These are phyloP conservation scores for Chaetomium tenue DNA, from an alignment of 495 filamentous ascomycete genomes.

Conservation along the genomic window DNA sequence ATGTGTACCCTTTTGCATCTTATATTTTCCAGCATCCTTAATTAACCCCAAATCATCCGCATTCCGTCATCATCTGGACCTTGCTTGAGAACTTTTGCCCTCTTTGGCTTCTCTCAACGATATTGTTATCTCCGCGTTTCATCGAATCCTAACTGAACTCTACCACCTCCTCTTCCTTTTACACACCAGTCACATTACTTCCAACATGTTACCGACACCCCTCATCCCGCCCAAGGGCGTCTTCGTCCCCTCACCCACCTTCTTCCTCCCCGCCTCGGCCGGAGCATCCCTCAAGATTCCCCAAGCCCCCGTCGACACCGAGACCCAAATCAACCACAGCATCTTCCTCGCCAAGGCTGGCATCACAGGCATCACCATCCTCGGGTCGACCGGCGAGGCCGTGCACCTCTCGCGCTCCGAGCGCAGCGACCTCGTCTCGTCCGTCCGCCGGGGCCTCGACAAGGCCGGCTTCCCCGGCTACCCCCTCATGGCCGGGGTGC, in stretches of 20 bases:
- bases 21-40: too few relatives aligned
- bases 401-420: slow-evolving; percentile 62
- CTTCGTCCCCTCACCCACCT: slow-evolving; percentile 48
- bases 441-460: slow-evolving; percentile 53
- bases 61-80: too few relatives aligned
- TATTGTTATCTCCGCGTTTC: too few relatives aligned
- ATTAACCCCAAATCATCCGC: too few relatives aligned
- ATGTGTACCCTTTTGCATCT: too few relatives aligned
- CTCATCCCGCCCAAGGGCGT: slow-evolving; percentile 42
- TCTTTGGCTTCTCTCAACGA: not conserved
- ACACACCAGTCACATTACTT: not conserved
- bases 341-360: slow-evolving; percentile 62
- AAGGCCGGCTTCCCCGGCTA: slow-evolving; percentile 58
- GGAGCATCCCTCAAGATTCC: too few relatives aligned
- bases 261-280: slow-evolving; percentile 35
- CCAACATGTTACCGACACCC: not conserved
- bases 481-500: slow-evolving; percentile 66
- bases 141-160: too few relatives aligned
- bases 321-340: slow-evolving; percentile 57
- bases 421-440: slow-evolving; percentile 54
- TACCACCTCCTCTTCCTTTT: not conserved
- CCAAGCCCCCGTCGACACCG: slow-evolving; percentile 48
- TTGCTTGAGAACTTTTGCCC: too few relatives aligned
- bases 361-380: slow-evolving; percentile 62
- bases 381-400: slow-evolving; percentile 69